A percentile compares a stretch with the other conserved stretches of the same genome.
Conservation (phyloP, 129 eudicot species). For the Sambucus nigra region DNA sequence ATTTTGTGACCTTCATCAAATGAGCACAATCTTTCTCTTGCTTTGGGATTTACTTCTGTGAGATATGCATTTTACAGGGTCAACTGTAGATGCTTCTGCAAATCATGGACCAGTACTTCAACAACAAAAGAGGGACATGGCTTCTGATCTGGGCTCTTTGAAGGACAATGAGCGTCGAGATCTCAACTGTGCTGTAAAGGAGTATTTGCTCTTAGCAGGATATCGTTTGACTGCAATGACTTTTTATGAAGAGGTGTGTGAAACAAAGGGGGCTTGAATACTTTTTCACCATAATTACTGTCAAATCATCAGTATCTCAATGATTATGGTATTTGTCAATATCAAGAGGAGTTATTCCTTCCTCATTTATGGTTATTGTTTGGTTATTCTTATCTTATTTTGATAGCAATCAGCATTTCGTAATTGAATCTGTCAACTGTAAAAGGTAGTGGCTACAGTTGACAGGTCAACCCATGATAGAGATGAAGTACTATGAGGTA, state of each 20-base stretch:
- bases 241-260: constrained; percentile 88
- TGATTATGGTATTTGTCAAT: constrained; percentile 8
- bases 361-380: not conserved
- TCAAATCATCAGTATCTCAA: constrained; percentile 2
- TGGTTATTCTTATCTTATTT: not conserved
- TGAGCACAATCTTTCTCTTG: constrained; percentile 2
- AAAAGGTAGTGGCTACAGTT: not conserved
- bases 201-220: constrained; percentile 89
- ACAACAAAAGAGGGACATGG: constrained; percentile 40
- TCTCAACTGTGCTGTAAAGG: constrained; percentile 92
- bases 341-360: not conserved
- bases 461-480: not conserved
- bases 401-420: not conserved
- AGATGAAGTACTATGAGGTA: not conserved
- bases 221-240: constrained; percentile 99
- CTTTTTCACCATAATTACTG: not conserved
- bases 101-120: constrained; percentile 33
- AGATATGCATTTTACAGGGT: constrained; percentile 27
- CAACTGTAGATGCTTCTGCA: constrained; percentile 35
- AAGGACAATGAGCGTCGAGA: constrained; percentile 87
- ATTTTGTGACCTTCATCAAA: constrained; percentile 6
- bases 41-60: constrained; percentile 10
- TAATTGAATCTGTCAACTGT: not conserved
- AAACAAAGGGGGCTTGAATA: not conserved
- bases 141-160: constrained; percentile 80